Evolutionary conservation across 495 filamentous ascomycete species (phyloP).

Genomic region (Sporormia fimetaria): DNA sequence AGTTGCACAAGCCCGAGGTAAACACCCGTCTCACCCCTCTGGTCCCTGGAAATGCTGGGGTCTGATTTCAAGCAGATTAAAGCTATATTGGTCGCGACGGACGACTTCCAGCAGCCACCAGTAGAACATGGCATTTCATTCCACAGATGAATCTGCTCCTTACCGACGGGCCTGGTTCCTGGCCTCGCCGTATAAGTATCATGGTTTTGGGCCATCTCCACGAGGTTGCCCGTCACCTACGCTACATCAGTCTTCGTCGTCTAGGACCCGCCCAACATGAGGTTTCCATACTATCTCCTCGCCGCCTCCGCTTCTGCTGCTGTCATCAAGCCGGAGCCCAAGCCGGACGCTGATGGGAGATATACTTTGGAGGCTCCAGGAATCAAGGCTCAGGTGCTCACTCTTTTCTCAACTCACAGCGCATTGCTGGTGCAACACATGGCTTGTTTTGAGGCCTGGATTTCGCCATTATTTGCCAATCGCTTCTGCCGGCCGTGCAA

Average conservation of each 20-base stretch:
- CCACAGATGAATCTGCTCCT: slow-evolving; percentile 7
- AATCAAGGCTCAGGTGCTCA: slow-evolving; percentile 42
- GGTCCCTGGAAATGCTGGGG: too few species aligned
- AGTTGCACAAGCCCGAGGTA: too few species aligned
- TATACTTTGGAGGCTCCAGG: slow-evolving; percentile 42
- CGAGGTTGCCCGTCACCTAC: slow-evolving; percentile 2
- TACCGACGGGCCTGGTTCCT: slow-evolving; percentile 1
- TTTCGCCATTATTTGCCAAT: not conserved
- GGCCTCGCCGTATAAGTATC: slow-evolving; percentile 13
- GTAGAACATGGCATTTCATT: too few species aligned
- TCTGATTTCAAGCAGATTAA: too few species aligned
- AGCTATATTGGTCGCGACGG: too few species aligned
- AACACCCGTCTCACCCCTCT: too few species aligned
- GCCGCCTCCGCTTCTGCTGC: slow-evolving; percentile 5
- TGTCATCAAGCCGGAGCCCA: not conserved
- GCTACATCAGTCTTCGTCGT: slow-evolving; percentile 1
- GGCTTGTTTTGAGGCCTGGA: not conserved
- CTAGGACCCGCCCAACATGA: slow-evolving; percentile 6
- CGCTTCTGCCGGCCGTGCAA: not conserved
- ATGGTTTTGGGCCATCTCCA: too few species aligned
- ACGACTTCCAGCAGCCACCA: too few species aligned
- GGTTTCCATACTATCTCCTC: slow-evolving; percentile 4
- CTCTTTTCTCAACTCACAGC: not conserved
- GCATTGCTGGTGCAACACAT: too few species aligned
- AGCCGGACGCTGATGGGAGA: slow-evolving; percentile 32